These are phyloP conservation scores for Phytopythium delawarense DNA, from an alignment of 352 stramenopile species.

Conservation along the genomic window DNA sequence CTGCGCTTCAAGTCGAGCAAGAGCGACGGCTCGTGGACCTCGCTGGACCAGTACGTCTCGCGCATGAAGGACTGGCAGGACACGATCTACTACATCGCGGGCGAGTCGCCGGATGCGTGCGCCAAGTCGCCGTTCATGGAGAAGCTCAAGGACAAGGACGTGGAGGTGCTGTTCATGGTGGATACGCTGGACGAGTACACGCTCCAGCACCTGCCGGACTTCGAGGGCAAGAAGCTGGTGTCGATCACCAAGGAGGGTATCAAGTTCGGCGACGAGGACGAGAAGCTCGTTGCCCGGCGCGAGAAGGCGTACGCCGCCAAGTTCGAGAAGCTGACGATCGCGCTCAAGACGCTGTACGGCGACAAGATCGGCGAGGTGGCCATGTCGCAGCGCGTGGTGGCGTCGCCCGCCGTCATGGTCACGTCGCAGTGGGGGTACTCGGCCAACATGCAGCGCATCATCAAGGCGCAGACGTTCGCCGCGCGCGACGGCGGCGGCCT, in stretches of 20 bases:
- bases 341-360: slow-evolving; percentile 95
- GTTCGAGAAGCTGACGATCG: slow-evolving; percentile 95
- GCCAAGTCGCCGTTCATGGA: slow-evolving; percentile 97
- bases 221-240: slow-evolving; percentile 95
- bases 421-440: slow-evolving; percentile 97
- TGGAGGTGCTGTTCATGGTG: slow-evolving; percentile 99
- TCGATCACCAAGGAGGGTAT: slow-evolving; percentile 98
- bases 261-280: slow-evolving; percentile 98
- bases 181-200: slow-evolving; percentile 99
- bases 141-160: slow-evolving; percentile 94
- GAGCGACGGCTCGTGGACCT: slow-evolving; percentile 90
- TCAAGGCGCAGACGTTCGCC: slow-evolving; percentile 97
- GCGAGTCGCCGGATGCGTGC: slow-evolving; percentile 90
- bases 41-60: slow-evolving; percentile 95
- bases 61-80: slow-evolving; percentile 99
- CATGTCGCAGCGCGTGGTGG: slow-evolving; percentile 93
- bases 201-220: slow-evolving; percentile 92
- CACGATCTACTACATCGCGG: slow-evolving; percentile 98
- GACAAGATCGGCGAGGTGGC: slow-evolving; percentile 93
- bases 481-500: slow-evolving; percentile 53
- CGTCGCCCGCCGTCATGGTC: slow-evolving; percentile 95
- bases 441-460: slow-evolving; percentile 99
- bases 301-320: slow-evolving; percentile 96
- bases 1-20: slow-evolving; percentile 96
- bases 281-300: slow-evolving; percentile 92